Evolutionary conservation across 257 asterid species (phyloP).

Genomic region (Apocynum venetum): DNA sequence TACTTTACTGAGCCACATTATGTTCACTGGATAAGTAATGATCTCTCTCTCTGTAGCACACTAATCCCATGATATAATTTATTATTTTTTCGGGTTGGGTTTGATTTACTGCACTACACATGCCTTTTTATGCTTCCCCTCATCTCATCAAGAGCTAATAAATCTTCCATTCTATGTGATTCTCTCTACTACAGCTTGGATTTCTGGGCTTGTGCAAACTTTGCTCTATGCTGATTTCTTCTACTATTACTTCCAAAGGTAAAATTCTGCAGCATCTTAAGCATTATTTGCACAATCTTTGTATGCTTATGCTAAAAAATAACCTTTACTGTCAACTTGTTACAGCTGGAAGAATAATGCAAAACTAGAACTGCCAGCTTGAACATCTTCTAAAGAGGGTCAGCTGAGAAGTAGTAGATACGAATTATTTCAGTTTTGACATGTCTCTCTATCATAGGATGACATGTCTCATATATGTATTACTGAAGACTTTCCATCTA

Average conservation of each 20-base stretch:
- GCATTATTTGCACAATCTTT: not conserved
- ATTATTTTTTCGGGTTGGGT: too few relatives aligned
- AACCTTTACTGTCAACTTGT: not conserved
- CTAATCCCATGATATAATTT: slow-evolving; percentile 3
- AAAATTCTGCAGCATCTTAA: not conserved
- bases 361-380: slow-evolving; percentile 72
- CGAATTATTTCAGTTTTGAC: slow-evolving; percentile 1
- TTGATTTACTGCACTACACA: too few relatives aligned
- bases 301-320: not conserved
- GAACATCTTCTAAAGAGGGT: slow-evolving; percentile 16
- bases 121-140: not conserved
- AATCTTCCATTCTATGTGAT: not conserved
- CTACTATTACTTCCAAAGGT: slow-evolving; percentile 89
- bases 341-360: slow-evolving; percentile 77
- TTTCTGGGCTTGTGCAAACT: slow-evolving; percentile 74
- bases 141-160: not conserved
- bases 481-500: not conserved
- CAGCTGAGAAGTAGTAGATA: not conserved
- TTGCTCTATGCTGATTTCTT: slow-evolving; percentile 83
- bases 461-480: not conserved
- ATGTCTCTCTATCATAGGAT: not conserved
- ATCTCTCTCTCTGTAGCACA: slow-evolving; percentile 21
- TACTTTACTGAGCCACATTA: slow-evolving; percentile 82
- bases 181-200: slow-evolving; percentile 58
- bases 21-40: slow-evolving; percentile 78